These are phyloP conservation scores for Penicillium lividum DNA, from an alignment of 495 filamentous ascomycete species.

Conservation along the genomic window DNA sequence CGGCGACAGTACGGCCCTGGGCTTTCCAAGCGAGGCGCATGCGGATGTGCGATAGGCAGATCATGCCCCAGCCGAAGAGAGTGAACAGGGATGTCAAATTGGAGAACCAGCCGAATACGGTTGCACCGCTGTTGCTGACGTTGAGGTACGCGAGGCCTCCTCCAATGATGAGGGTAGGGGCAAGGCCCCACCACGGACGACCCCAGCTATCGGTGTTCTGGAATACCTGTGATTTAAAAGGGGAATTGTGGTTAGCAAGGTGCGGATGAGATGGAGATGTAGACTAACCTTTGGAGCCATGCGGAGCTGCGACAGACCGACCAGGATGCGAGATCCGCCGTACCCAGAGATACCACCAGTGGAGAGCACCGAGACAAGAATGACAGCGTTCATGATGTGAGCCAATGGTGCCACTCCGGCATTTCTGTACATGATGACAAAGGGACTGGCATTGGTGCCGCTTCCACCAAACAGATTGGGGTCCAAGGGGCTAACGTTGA, in stretches of 20 bases:
- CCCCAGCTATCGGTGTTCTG: slow-evolving; percentile 8
- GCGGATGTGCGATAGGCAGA: slow-evolving; percentile 56
- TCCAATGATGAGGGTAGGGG: slow-evolving; percentile 45
- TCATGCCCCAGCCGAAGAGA: slow-evolving; percentile 58
- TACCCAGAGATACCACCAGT: slow-evolving; percentile 62
- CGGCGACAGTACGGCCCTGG: slow-evolving; percentile 61
- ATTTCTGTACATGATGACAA: slow-evolving; percentile 61
- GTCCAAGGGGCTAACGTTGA: slow-evolving; percentile 47
- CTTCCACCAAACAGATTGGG: slow-evolving; percentile 39
- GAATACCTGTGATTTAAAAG: background rate
- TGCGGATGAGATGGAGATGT: background rate
- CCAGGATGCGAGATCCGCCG: slow-evolving; percentile 57
- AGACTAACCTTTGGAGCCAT: slow-evolving; percentile 51
- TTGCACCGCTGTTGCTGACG: slow-evolving; percentile 41
- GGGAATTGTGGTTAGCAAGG: background rate
- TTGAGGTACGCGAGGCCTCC: slow-evolving; percentile 52
- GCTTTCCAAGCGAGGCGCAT: slow-evolving; percentile 65
- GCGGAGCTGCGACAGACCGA: slow-evolving; percentile 54
- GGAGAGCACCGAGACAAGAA: slow-evolving; percentile 42
- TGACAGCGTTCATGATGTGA: slow-evolving; percentile 48
- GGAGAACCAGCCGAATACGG: slow-evolving; percentile 62
- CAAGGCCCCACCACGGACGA: slow-evolving; percentile 24
- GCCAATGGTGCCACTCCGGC: slow-evolving; percentile 34
- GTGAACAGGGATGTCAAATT: slow-evolving; percentile 55
- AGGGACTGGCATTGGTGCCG: slow-evolving; percentile 51